A percentile compares a stretch with the other conserved stretches of the same genome.
phyloP scores from a whole-genome alignment of 2,329 filamentous ascomycete species.

The Pseudogymnoascus sp. region DNA sequence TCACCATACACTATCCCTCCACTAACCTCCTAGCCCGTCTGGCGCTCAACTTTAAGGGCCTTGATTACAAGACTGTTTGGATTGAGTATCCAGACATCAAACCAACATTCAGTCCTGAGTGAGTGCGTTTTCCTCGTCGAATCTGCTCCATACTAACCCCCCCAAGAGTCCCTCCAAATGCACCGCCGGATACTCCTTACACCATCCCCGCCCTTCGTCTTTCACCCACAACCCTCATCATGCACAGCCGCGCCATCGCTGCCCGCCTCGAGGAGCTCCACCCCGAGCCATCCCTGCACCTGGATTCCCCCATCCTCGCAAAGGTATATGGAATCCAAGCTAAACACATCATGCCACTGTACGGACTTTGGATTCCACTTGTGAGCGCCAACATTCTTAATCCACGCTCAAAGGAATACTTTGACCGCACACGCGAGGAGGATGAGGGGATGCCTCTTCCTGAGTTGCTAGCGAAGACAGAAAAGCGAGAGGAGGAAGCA shows the following conservation, averaged over 20 bases:
- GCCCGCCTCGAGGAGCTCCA: conserved; percentile 48
- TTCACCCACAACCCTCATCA: conserved; percentile 49
- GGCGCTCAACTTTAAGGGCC: conserved; percentile 56
- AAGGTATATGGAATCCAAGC: conserved; percentile 37
- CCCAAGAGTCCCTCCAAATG: conserved; percentile 38
- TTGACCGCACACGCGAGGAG: conserved; percentile 42
- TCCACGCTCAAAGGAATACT: conserved; percentile 45
- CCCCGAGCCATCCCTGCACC: conserved; percentile 48
- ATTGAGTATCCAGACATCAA: conserved; percentile 60
- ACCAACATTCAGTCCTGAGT: conserved; percentile 44
- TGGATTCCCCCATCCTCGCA: conserved; percentile 44
- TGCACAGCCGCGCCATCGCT: conserved; percentile 57
- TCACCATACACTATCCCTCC: conserved; percentile 1
- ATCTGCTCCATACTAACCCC: conserved; percentile 1
- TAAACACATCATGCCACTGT: conserved; percentile 28
- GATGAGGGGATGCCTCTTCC: conserved; percentile 44
- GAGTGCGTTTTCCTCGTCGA: conserved; percentile 36
- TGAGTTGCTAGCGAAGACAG: conserved; percentile 33
- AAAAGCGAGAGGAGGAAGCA: conserved; percentile 40
- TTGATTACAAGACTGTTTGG: conserved; percentile 63
- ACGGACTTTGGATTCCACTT: conserved; percentile 36
- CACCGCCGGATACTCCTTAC: conserved; percentile 34
- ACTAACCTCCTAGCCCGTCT: conserved; percentile 45
- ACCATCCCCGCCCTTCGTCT: conserved; percentile 49
- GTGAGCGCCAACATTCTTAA: conserved; percentile 46